phyloP scores from a whole-genome alignment of 441 rosid species.

The Manihot esculenta region DNA sequence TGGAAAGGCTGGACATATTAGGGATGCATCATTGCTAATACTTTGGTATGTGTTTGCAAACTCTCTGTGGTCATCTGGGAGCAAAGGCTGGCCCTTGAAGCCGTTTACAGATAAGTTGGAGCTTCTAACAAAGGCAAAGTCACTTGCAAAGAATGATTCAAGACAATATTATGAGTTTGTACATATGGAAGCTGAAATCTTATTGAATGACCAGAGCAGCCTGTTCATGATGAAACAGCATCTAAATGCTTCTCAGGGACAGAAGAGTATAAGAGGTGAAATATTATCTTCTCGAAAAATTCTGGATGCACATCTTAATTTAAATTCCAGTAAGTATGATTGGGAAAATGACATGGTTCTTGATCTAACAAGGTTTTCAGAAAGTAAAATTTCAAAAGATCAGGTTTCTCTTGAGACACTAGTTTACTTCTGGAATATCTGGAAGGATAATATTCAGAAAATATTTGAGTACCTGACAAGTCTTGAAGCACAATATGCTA shows the following conservation, averaged over 20 bases:
- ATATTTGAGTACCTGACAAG: slow-evolving; percentile 30
- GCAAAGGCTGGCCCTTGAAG: slow-evolving; percentile 57
- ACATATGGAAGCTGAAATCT: slow-evolving; percentile 33
- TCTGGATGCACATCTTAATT: slow-evolving; percentile 40
- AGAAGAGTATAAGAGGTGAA: slow-evolving; percentile 39
- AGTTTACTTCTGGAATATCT: slow-evolving; percentile 7
- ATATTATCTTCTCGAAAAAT: slow-evolving; percentile 36
- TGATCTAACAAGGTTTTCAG: not conserved
- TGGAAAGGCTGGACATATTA: slow-evolving; percentile 33
- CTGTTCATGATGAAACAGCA: slow-evolving; percentile 27
- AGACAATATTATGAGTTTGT: slow-evolving; percentile 28
- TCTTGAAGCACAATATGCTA: slow-evolving; percentile 16
- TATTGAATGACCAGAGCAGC: slow-evolving; percentile 23
- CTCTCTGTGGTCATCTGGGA: slow-evolving; percentile 48
- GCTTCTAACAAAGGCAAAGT: slow-evolving; percentile 39
- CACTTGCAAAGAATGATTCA: slow-evolving; percentile 30
- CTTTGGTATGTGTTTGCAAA: slow-evolving; percentile 39
- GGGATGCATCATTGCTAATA: slow-evolving; percentile 35
- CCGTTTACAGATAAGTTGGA: slow-evolving; percentile 33
- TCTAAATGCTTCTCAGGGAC: slow-evolving; percentile 30
- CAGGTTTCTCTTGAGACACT: slow-evolving; percentile 15
- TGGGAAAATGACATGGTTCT: slow-evolving; percentile 34
- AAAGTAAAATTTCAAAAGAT: not conserved
- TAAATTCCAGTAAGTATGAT: slow-evolving; percentile 22
- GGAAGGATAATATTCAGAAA: slow-evolving; percentile 39